Evolutionary conservation across 2,329 filamentous ascomycete genomes (phyloP).

Genomic region (Neonectria magnoliae): DNA sequence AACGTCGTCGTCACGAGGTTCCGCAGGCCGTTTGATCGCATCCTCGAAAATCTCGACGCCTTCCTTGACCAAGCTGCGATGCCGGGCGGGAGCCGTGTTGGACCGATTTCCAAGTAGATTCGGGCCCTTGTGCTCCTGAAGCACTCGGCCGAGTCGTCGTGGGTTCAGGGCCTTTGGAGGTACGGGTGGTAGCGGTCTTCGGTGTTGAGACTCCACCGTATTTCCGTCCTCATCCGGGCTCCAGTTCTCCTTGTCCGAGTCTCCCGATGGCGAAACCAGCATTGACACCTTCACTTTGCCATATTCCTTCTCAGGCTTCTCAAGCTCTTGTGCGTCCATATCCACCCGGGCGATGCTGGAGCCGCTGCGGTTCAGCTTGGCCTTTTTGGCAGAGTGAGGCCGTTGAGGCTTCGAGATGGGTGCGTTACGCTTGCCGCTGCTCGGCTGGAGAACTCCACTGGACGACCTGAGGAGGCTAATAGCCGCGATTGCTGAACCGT

Average conservation of each 20-base stretch:
- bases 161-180: conserved; percentile 46
- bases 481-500: conserved; percentile 81
- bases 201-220: conserved; percentile 43
- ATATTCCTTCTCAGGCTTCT: conserved; percentile 39
- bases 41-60: conserved; percentile 66
- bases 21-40: conserved; percentile 42
- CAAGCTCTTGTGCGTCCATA: conserved; percentile 44
- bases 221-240: conserved; percentile 63
- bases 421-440: conserved; percentile 73
- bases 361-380: conserved; percentile 67
- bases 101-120: conserved; percentile 49
- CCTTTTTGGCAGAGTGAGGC: conserved; percentile 64
- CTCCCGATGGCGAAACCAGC: conserved; percentile 55
- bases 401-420: conserved; percentile 46
- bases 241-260: conserved; percentile 98
- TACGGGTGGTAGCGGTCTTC: conserved; percentile 51
- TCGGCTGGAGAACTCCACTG: conserved; percentile 63
- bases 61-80: conserved; percentile 45
- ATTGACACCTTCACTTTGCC: conserved; percentile 53
- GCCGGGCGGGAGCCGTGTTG: conserved; percentile 53
- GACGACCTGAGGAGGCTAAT: conserved; percentile 83
- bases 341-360: conserved; percentile 73
- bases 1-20: conserved; percentile 65
- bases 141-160: conserved; percentile 53
- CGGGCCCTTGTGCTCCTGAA: conserved; percentile 53